These are phyloP conservation scores for Ustilago loliicola DNA, from an alignment of 1,284 basidiomycete species.

Conservation along the genomic window DNA sequence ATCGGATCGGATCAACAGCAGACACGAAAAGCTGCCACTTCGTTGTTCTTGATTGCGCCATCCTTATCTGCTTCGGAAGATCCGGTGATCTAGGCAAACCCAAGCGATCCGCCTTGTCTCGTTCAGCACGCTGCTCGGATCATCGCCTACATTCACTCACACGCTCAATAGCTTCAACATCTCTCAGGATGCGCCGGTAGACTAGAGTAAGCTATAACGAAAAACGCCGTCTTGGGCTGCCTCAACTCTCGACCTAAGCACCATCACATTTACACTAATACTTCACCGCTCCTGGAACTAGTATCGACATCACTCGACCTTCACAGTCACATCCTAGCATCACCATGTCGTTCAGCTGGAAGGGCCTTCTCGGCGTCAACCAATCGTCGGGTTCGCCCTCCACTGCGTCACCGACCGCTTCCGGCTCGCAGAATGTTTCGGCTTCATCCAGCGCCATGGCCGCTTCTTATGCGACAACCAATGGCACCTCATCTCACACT, in stretches of 20 bases:
- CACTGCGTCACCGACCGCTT: constrained; percentile 13
- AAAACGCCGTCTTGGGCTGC: not conserved
- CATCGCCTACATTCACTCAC: not conserved
- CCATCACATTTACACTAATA: not conserved
- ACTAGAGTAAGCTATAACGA: not conserved
- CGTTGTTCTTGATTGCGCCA: not conserved
- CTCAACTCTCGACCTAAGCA: not conserved
- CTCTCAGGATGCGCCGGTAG: not conserved
- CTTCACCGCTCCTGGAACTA: not conserved
- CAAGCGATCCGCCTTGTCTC: too few relatives aligned
- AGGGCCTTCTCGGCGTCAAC: constrained; percentile 61
- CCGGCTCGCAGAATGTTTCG: constrained; percentile 17
- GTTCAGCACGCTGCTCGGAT: not conserved
- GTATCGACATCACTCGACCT: not conserved
- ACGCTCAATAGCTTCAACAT: not conserved
- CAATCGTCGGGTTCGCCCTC: constrained; percentile 30
- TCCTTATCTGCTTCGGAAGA: not conserved
- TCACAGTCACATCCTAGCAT: not conserved
- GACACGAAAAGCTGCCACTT: not conserved
- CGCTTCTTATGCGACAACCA: constrained; percentile 1
- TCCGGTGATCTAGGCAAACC: not conserved
- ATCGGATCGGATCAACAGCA: not conserved
- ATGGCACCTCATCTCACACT: constrained; percentile 15
- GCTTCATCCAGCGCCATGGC: constrained; percentile 15
- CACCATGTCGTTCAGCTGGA: constrained; percentile 68